These are phyloP conservation scores for Calonectria fujianensis DNA, from an alignment of 2,329 filamentous ascomycete genomes.

Conservation along the genomic window DNA sequence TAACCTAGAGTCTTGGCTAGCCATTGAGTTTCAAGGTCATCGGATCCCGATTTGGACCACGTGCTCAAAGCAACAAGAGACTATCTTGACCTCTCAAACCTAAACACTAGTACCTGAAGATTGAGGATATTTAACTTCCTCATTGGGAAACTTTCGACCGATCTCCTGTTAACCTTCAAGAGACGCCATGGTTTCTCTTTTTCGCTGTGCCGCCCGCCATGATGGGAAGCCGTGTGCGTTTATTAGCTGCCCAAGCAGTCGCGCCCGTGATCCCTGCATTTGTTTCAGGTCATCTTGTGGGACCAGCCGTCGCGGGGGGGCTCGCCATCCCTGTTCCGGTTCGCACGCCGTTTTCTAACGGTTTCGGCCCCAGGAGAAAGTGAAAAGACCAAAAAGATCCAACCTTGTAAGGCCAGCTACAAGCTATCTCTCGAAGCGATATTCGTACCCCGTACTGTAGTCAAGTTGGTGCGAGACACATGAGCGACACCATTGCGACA, in stretches of 20 bases:
- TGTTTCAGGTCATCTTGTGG: slow-evolving; percentile 55
- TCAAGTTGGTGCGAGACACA: slow-evolving; percentile 23
- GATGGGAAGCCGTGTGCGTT: slow-evolving; percentile 34
- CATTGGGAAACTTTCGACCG: slow-evolving; percentile 26
- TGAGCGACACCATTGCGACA: slow-evolving; percentile 9
- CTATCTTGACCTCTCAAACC: slow-evolving; percentile 10
- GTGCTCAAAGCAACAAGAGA: neutral
- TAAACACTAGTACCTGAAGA: neutral
- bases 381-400: slow-evolving; percentile 14
- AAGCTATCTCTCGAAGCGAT: slow-evolving; percentile 20
- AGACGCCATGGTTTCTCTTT: slow-evolving; percentile 34
- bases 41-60: slow-evolving; percentile 21
- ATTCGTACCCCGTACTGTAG: slow-evolving; percentile 1
- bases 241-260: slow-evolving; percentile 47
- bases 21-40: slow-evolving; percentile 11
- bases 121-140: slow-evolving; percentile 6
- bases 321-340: slow-evolving; percentile 44
- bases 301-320: slow-evolving; percentile 47
- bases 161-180: slow-evolving; percentile 15
- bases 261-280: slow-evolving; percentile 48
- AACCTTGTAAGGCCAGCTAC: slow-evolving; percentile 19
- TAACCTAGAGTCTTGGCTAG: slow-evolving; percentile 12
- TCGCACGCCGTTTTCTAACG: slow-evolving; percentile 40
- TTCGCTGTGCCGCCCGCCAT: slow-evolving; percentile 36
- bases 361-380: slow-evolving; percentile 33